Evolutionary conservation across 2,329 filamentous ascomycete genomes (phyloP).

Genomic region (Epichloe coenophiala): DNA sequence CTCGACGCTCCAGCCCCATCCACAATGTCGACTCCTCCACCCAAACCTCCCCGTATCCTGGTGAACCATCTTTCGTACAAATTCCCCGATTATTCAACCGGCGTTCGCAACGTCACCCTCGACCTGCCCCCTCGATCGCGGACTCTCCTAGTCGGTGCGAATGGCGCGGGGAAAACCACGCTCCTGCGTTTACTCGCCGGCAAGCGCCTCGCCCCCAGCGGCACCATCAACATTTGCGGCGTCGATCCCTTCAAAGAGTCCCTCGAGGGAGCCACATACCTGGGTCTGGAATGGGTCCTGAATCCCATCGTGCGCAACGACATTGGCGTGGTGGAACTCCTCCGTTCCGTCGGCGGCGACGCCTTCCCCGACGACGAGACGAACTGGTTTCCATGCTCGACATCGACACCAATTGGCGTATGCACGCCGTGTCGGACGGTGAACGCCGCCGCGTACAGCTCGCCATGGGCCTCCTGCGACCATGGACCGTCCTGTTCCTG

Average conservation of each 20-base stretch:
- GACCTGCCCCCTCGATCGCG: conserved; percentile 70
- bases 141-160: conserved; percentile 87
- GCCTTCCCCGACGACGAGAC: conserved; percentile 71
- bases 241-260: conserved; percentile 85
- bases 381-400: conserved; percentile 81
- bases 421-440: conserved; percentile 91
- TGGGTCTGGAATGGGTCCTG: conserved; percentile 94
- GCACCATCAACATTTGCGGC: conserved; percentile 63
- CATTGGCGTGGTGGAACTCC: conserved; percentile 78
- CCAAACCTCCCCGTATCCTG: conserved; percentile 45
- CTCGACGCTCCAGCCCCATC: too few relatives aligned
- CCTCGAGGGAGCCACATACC: conserved; percentile 89
- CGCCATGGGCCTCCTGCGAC: conserved; percentile 84
- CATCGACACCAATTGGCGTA: conserved; percentile 83
- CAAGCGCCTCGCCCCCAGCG: conserved; percentile 75
- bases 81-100: conserved; percentile 75
- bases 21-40: background rate
- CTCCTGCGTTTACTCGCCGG: conserved; percentile 87
- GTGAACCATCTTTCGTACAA: conserved; percentile 71
- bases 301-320: conserved; percentile 94
- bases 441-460: conserved; percentile 86
- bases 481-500: conserved; percentile 81
- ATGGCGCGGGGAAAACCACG: conserved; percentile 94
- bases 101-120: conserved; percentile 60
- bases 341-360: conserved; percentile 75